A percentile compares a stretch with the other conserved stretches of the same genome.
Conservation (phyloP, 805 yeast genomes). For the Cyberlindnera galapagoensis region DNA sequence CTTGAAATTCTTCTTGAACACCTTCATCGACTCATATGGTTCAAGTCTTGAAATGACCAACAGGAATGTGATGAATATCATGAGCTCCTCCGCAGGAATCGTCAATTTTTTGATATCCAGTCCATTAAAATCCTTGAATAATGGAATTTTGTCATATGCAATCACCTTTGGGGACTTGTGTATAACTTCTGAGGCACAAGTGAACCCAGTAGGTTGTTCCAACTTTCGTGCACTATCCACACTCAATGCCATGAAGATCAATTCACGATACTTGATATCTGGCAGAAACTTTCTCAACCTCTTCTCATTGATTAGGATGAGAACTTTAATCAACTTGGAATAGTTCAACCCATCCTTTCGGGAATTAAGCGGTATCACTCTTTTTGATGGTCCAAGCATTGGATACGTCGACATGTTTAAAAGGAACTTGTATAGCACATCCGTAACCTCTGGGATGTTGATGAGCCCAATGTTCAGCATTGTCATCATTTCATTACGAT, state of each 20-base stretch:
- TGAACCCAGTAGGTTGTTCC: slow-evolving; percentile 4
- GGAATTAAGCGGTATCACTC: too few relatives aligned
- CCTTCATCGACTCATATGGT: slow-evolving; percentile 28
- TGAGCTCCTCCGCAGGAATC: slow-evolving; percentile 36
- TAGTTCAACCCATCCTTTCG: too few relatives aligned
- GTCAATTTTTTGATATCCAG: slow-evolving; percentile 31
- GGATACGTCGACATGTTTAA: slow-evolving; percentile 45
- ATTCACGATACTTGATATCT: slow-evolving; percentile 33
- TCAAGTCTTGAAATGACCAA: slow-evolving; percentile 37
- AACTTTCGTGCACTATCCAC: slow-evolving; percentile 5
- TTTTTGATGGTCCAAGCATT: slow-evolving; percentile 25
- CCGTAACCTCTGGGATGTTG: slow-evolving; percentile 25
- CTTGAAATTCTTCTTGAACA: slow-evolving; percentile 20
- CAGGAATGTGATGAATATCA: slow-evolving; percentile 41
- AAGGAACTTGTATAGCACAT: slow-evolving; percentile 34
- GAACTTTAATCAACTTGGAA: slow-evolving; percentile 38
- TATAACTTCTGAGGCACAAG: too few relatives aligned
- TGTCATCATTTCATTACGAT: too few relatives aligned
- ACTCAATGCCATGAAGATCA: slow-evolving; percentile 44
- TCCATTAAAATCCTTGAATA: slow-evolving; percentile 37
- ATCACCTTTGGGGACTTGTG: slow-evolving; percentile 10
- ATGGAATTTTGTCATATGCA: slow-evolving; percentile 27
- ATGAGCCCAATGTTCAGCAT: too few relatives aligned
- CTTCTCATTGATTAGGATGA: slow-evolving; percentile 38
- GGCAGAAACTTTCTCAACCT: slow-evolving; percentile 32